A percentile compares a stretch with the other conserved stretches of the same genome.
Conservation (phyloP, 2,329 filamentous ascomycete genomes). For the Periconia digitata region DNA sequence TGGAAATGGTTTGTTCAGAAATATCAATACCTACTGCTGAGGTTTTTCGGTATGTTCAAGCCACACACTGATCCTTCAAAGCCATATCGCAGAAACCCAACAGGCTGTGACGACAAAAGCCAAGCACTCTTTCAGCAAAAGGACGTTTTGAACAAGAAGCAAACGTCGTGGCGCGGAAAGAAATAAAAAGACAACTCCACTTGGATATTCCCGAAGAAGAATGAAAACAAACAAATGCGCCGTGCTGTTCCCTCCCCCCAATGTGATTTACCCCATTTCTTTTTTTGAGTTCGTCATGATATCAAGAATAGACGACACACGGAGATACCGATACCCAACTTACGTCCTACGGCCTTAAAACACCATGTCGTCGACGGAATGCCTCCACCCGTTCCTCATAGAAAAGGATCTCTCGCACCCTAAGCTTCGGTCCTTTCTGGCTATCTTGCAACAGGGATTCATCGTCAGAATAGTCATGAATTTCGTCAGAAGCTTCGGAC, state of each 20-base stretch:
- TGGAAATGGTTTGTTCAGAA: too few species aligned
- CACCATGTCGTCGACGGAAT: conserved; percentile 70
- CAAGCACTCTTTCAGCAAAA: too few species aligned
- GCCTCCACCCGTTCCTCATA: conserved; percentile 78
- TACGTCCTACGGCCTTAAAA: conserved; percentile 29
- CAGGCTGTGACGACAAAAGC: too few species aligned
- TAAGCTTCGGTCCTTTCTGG: conserved; percentile 55
- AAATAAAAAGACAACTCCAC: neutral
- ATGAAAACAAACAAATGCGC: neutral
- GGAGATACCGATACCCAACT: neutral
- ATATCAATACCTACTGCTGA: too few species aligned
- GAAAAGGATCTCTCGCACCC: conserved; percentile 76
- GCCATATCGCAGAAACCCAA: too few species aligned
- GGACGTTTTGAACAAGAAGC: neutral
- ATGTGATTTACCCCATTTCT: neutral
- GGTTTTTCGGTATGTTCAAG: too few species aligned
- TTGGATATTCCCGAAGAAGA: neutral
- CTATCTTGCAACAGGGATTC: conserved; percentile 56
- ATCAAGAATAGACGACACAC: neutral
- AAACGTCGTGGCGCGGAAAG: too few species aligned
- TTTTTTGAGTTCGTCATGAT: neutral
- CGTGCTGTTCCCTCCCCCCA: neutral
- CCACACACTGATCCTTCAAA: too few species aligned
- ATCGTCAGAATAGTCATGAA: conserved; percentile 49
- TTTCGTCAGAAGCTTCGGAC: conserved; percentile 40